These are phyloP conservation scores for Flaveria linearis DNA, from an alignment of 129 eudicot genomes.

Conservation along the genomic window DNA sequence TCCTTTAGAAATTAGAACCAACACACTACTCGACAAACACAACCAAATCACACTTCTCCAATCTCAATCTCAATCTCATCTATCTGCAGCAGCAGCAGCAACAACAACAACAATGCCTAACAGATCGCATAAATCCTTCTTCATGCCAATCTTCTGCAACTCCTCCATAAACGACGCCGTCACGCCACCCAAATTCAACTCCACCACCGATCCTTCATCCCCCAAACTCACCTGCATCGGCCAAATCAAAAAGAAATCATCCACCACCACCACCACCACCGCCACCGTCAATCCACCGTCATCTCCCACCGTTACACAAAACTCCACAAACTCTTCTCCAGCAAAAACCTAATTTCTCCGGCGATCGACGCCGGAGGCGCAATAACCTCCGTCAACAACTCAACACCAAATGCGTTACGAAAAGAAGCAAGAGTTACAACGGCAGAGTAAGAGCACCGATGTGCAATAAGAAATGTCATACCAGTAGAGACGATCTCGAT, in stretches of 20 bases:
- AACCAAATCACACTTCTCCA: neutral
- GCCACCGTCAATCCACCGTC: slow-evolving; percentile 13
- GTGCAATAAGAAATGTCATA: slow-evolving; percentile 1
- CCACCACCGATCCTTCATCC: slow-evolving; percentile 52
- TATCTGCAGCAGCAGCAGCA: slow-evolving; percentile 14
- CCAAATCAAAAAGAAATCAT: slow-evolving; percentile 58
- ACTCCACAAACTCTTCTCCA: slow-evolving; percentile 57
- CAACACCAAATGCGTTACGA: slow-evolving; percentile 23
- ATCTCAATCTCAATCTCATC: neutral
- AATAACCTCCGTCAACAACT: neutral
- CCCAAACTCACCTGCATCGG: slow-evolving; percentile 80
- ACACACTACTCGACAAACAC: slow-evolving; percentile 14
- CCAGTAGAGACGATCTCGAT: slow-evolving; percentile 20
- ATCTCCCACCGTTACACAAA: slow-evolving; percentile 37
- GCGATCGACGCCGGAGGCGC: slow-evolving; percentile 18
- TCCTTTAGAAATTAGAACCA: neutral
- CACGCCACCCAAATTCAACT: slow-evolving; percentile 23
- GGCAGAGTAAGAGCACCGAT: slow-evolving; percentile 17
- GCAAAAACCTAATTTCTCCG: slow-evolving; percentile 41
- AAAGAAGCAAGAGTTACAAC: slow-evolving; percentile 35
- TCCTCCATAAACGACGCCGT: slow-evolving; percentile 48
- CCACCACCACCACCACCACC: slow-evolving; percentile 29
- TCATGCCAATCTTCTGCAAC: slow-evolving; percentile 62
- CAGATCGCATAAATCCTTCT: slow-evolving; percentile 37
- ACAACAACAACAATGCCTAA: slow-evolving; percentile 25